phyloP scores from a whole-genome alignment of 1,284 basidiomycete species.

The Tylopilus orsonianus region DNA sequence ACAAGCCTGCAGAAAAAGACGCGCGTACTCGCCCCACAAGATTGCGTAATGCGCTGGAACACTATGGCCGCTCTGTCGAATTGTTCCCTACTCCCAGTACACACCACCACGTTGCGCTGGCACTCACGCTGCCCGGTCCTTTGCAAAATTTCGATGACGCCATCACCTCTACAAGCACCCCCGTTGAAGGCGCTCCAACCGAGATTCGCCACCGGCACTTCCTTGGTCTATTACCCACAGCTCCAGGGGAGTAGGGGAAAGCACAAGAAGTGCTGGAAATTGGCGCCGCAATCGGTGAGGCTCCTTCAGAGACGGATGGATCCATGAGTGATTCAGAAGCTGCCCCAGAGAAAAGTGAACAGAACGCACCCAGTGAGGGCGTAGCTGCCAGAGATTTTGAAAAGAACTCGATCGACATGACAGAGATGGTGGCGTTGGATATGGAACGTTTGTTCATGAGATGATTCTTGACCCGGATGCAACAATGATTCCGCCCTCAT shows the following conservation, averaged over 20 bases:
- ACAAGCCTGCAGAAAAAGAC: conserved; percentile 55
- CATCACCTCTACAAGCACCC: conserved; percentile 65
- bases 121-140: conserved; percentile 64
- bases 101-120: conserved; percentile 80
- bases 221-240: conserved; percentile 79
- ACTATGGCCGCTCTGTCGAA: conserved; percentile 55
- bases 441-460: conserved; percentile 11
- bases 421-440: neutral
- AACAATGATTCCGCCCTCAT: conserved; percentile 44
- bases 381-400: conserved; percentile 11
- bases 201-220: conserved; percentile 91
- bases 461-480: conserved; percentile 40
- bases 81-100: conserved; percentile 61
- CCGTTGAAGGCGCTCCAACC: conserved; percentile 73
- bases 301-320: conserved; percentile 17
- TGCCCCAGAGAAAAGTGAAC: conserved; percentile 7
- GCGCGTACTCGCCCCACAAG: conserved; percentile 57
- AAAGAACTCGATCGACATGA: conserved; percentile 2
- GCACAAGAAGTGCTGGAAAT: conserved; percentile 79
- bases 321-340: conserved; percentile 23
- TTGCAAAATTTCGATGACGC: conserved; percentile 72
- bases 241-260: conserved; percentile 78
- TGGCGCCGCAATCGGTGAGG: conserved; percentile 53
- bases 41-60: conserved; percentile 58
- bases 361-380: conserved; percentile 1